Evolutionary conservation across 257 asterid species (phyloP), one percentile per base, ranked within the genome.

Genomic region (Solanum paucissectum): DNA sequence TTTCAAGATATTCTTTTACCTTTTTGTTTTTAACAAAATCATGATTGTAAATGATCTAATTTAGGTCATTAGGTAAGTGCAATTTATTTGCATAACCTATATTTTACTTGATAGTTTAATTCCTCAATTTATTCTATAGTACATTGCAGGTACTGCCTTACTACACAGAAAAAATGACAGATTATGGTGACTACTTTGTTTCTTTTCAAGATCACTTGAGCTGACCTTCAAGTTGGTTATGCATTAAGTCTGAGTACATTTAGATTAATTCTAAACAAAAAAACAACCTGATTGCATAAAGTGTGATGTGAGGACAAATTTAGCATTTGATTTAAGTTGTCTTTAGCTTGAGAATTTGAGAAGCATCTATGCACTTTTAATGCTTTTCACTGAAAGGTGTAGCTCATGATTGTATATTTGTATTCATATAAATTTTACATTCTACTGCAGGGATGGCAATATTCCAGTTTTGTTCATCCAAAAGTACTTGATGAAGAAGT

Each of bases 401-500:
- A 7, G 66, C 38, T 79, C 38, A 44, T 79, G 84, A 44, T 27
- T 79, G 64, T 4, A 79, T 79, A 60, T 27, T 25, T 79, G 38
- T 25, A 23, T 62, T 88, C 33, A 72, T 21, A 87, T 36, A 36
- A 29, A 29, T 77, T 83, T 87, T 68, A 64, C 55, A 33, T 82
- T 84, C 55, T 89, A 68, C 76, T 73, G 87, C 95, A 97, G 99
- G 93, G 98, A 97, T 92, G 98, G 98, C 81, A 92, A 87, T 74
- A 90, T 97, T 84, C 94, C 98, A 6, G 93, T 95, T 90, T 95
- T 96, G 23, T 93, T 89, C 81, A 91, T 97, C 88, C 98, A 93
- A 36, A 97, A 95, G 91, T 97, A 95, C 92, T 93, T 97, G 89
- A 92, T 90, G 94, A 92, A 92, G 92, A 97, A 97, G 90, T 91